Conservation (phyloP, 345 rosid species). For the Gossypium longicalyx region DNA sequence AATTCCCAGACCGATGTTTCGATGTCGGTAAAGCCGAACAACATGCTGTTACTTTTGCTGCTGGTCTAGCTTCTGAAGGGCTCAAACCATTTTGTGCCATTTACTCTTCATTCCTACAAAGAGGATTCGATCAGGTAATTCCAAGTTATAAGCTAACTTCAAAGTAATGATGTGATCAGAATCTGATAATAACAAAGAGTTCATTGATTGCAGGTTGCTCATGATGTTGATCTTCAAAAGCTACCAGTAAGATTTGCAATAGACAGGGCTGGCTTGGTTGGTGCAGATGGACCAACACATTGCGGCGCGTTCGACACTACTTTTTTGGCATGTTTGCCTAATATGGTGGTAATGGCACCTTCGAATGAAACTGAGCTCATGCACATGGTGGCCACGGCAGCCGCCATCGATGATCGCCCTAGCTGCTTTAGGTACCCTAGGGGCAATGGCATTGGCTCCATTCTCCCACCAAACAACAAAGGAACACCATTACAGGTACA, state of each 20-base stretch:
- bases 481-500: conserved; percentile 44
- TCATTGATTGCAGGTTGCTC: conserved; percentile 31
- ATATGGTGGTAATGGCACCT: conserved; percentile 64
- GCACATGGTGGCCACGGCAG: conserved; percentile 58
- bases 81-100: conserved; percentile 53
- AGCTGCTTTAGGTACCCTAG: conserved; percentile 52
- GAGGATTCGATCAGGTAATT: conserved; percentile 48
- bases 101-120: conserved; percentile 49
- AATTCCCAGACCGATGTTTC: conserved; percentile 38
- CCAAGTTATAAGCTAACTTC: neutral
- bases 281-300: conserved; percentile 56
- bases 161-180: neutral
- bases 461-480: conserved; percentile 40
- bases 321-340: conserved; percentile 53
- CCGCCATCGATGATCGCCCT: conserved; percentile 45
- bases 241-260: conserved; percentile 50
- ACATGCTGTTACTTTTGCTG: conserved; percentile 56
- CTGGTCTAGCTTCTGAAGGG: conserved; percentile 50
- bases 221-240: conserved; percentile 54
- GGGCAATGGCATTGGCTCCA: conserved; percentile 43
- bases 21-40: conserved; percentile 60
- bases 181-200: neutral
- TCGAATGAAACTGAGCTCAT: conserved; percentile 45
- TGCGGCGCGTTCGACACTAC: conserved; percentile 50
- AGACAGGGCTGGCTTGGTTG: conserved; percentile 49